These are phyloP conservation scores for Ceratocystis cubensis DNA, from an alignment of 2,329 filamentous ascomycete genomes.

Conservation along the genomic window DNA sequence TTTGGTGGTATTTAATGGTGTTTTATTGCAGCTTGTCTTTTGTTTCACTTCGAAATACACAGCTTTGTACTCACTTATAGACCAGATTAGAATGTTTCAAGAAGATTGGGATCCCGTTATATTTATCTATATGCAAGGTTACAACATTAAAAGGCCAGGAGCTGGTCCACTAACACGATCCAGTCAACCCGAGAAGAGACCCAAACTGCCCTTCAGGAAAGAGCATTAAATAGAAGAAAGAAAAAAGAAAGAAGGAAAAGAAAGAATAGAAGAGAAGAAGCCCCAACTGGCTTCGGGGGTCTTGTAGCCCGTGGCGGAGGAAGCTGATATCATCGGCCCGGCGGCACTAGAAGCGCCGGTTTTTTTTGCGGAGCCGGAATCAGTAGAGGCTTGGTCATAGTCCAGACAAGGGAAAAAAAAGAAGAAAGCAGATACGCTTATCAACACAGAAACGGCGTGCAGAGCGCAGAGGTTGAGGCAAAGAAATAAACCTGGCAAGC, in stretches of 20 bases:
- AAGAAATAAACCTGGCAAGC: background rate
- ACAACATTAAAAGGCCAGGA: background rate
- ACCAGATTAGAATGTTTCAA: no score
- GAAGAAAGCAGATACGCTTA: background rate
- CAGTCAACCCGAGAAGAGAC: slow-evolving; percentile 1
- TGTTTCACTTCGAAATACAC: no score
- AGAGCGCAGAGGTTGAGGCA: background rate
- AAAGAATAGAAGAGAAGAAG: slow-evolving; percentile 5
- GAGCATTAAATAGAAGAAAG: slow-evolving; percentile 4
- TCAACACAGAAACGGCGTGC: no score
- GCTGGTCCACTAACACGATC: background rate
- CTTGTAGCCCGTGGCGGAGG: background rate
- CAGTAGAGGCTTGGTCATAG: background rate
- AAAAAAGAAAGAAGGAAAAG: background rate
- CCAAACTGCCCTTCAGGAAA: background rate
- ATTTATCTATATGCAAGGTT: slow-evolving; percentile 3
- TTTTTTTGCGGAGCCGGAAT: background rate
- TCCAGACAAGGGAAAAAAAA: background rate
- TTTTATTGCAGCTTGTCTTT: no score
- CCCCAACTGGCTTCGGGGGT: background rate
- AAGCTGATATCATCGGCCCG: background rate
- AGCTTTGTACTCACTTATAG: no score
- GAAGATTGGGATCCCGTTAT: slow-evolving; percentile 1
- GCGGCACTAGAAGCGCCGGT: background rate
- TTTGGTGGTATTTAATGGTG: no score